Conservation (phyloP, 2,329 filamentous ascomycete genomes). For the Cladophialophora bantiana region DNA sequence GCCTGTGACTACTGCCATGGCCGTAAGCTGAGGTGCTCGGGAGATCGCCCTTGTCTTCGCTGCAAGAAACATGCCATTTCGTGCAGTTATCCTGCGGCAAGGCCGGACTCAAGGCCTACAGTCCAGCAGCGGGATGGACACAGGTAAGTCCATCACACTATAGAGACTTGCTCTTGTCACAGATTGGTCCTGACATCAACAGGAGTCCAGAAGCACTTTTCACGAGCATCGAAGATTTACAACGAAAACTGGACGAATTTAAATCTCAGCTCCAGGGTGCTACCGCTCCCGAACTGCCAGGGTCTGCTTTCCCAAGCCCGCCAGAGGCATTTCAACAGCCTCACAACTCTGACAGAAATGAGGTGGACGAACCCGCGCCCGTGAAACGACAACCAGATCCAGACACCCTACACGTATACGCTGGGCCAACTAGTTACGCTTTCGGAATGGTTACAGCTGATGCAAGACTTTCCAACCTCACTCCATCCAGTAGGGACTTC, state of each 20-base stretch:
- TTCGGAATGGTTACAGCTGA: constrained; percentile 18
- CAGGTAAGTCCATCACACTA: background rate
- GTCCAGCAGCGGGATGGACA: background rate
- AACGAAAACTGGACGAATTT: constrained; percentile 21
- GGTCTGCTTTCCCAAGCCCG: background rate
- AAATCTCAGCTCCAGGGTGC: constrained; percentile 2
- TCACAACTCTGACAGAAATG: background rate
- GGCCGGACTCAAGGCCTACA: constrained; percentile 1
- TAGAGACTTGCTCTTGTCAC: background rate
- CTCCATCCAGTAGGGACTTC: constrained; percentile 13
- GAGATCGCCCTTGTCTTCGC: constrained; percentile 22
- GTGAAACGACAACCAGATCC: background rate
- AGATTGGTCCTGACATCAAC: background rate
- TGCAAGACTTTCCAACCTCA: constrained; percentile 19
- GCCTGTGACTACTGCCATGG: constrained; percentile 25
- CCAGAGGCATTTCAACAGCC: background rate
- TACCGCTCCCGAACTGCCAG: background rate
- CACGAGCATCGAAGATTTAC: constrained; percentile 12
- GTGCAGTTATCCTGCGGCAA: constrained; percentile 21
- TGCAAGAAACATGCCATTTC: constrained; percentile 22
- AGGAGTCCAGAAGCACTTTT: constrained; percentile 4
- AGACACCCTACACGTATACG: constrained; percentile 4
- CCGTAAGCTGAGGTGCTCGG: constrained; percentile 21
- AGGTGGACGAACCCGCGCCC: background rate
- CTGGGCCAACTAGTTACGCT: constrained; percentile 15